Evolutionary conservation across 495 filamentous ascomycete genomes (phyloP), one percentile per base, ranked within the genome.

Genomic region (Aspergillus ellipticus): DNA sequence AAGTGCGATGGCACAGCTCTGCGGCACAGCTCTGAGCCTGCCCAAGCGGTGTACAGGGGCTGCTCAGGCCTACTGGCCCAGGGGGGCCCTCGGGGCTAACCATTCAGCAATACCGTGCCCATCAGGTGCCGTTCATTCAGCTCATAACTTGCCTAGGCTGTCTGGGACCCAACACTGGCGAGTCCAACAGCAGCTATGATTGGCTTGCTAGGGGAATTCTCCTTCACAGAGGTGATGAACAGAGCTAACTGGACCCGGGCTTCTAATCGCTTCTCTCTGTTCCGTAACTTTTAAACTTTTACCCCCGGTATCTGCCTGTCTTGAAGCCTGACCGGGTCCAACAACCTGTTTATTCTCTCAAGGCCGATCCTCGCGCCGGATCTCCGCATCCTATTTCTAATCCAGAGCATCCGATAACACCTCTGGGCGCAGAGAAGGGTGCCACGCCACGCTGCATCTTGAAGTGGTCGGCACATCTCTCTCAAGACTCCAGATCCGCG

Each of bases 381-480:
- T 56, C 58, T 60, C 58, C 61, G 55, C 54, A 50, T 53, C 46
- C 16, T 53, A 35, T 64, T 57, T 50, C 51, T 42, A 48, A 42
- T 16, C 11, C 37, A 24, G 21, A 41, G 26, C 49, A 17, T 37
- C 46, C 42, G 17, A 58, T 57, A 53, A 56, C 24, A 22, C 57
- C 39, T 56, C 55, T 64, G 59, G 57, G 61, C 61, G 54, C 43
- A 22, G 28, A 51, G 42, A 43, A 56, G 49, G 20, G 51, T 53
- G 61, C 57, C 61, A 58, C 61, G 50, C 60, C 42, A 46, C 45
- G 45, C 45, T 48, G 45, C 45, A 29, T 48, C 45, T 31, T 28
- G 22, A 5, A 21, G 29, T 28, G 11, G 45, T 24, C 43, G 21
- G 22, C 15, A n/a, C 10, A 29, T 48, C 6, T 9, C 24, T 16